Percentiles rank a stretch among this genome's conserved stretches.
Evolutionary conservation across 495 filamentous ascomycete species (phyloP).

Genomic region (Neurospora sp.): DNA sequence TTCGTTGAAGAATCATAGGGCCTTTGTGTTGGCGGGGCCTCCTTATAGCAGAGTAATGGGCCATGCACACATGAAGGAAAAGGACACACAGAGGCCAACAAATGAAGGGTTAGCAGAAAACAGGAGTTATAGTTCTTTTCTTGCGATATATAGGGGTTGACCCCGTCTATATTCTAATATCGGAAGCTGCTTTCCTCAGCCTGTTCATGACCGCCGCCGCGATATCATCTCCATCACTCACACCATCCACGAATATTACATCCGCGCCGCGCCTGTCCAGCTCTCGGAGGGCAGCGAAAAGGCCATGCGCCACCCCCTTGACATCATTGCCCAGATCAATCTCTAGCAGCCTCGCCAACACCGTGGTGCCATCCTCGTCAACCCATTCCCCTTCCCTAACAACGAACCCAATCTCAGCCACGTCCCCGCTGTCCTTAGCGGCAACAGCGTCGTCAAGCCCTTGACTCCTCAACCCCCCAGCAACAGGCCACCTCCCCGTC

Average conservation of each 20-base stretch:
- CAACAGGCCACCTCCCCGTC: conserved; percentile 31
- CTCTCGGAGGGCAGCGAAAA: conserved; percentile 80
- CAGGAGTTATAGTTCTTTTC: conserved; percentile 5
- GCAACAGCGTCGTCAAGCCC: conserved; percentile 13
- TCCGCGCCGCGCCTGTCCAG: conserved; percentile 71
- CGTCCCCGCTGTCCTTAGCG: conserved; percentile 17
- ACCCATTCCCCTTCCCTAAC: conserved; percentile 24
- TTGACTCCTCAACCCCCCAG: conserved; percentile 20
- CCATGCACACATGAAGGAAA: not conserved
- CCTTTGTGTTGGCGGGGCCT: not conserved
- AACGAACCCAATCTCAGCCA: conserved; percentile 11
- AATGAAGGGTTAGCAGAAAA: not conserved
- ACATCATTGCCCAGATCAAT: conserved; percentile 57
- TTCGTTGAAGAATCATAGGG: not conserved
- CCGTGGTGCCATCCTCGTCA: conserved; percentile 10
- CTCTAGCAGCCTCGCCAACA: conserved; percentile 37
- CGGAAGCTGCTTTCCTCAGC: conserved; percentile 73
- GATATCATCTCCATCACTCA: conserved; percentile 68
- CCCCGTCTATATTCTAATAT: conserved; percentile 34
- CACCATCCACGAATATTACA: conserved; percentile 86
- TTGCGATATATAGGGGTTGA: conserved; percentile 7
- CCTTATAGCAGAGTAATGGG: conserved; percentile 1
- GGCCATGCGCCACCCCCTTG: conserved; percentile 64
- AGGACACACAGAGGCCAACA: not conserved
- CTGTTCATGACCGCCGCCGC: conserved; percentile 97